These are phyloP conservation scores for Aspergillus phoenicis DNA, from an alignment of 2,329 filamentous ascomycete species.

Conservation along the genomic window DNA sequence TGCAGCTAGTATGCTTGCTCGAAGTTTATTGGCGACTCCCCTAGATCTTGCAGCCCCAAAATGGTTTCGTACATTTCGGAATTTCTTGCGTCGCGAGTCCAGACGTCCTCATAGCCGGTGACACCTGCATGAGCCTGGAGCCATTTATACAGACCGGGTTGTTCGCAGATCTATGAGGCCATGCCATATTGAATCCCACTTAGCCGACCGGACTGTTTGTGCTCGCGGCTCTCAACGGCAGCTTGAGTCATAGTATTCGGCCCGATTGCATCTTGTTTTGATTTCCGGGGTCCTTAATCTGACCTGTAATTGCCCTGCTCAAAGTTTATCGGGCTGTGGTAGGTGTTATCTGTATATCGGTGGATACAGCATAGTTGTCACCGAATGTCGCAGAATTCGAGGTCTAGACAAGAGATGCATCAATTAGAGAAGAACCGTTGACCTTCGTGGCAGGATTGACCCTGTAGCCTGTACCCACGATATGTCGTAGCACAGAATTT, in stretches of 20 bases:
- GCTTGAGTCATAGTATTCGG: background rate
- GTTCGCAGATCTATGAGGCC: conserved; percentile 12
- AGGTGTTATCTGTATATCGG: background rate
- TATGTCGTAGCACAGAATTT: background rate
- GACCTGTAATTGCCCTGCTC: background rate
- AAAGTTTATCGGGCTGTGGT: background rate
- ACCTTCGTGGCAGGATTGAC: no score
- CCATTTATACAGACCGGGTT: conserved; percentile 11
- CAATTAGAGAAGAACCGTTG: background rate
- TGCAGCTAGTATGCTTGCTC: conserved; percentile 13
- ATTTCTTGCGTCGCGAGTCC: conserved; percentile 15
- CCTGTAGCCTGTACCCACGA: background rate
- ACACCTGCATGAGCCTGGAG: conserved; percentile 19
- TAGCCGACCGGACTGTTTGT: background rate
- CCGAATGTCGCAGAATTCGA: background rate
- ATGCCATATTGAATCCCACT: conserved; percentile 13
- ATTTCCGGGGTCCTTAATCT: background rate
- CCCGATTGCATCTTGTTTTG: conserved; percentile 4
- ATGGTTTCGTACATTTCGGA: conserved; percentile 6
- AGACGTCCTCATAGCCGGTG: conserved; percentile 6
- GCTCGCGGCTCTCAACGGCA: background rate
- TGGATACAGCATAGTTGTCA: conserved; percentile 1
- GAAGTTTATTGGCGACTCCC: conserved; percentile 8
- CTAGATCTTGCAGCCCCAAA: conserved; percentile 8
- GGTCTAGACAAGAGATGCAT: background rate